Evolutionary conservation across 768 basidiomycete genomes (phyloP), one percentile per base, ranked within the genome.

Genomic region (Hortiboletus campestris): DNA sequence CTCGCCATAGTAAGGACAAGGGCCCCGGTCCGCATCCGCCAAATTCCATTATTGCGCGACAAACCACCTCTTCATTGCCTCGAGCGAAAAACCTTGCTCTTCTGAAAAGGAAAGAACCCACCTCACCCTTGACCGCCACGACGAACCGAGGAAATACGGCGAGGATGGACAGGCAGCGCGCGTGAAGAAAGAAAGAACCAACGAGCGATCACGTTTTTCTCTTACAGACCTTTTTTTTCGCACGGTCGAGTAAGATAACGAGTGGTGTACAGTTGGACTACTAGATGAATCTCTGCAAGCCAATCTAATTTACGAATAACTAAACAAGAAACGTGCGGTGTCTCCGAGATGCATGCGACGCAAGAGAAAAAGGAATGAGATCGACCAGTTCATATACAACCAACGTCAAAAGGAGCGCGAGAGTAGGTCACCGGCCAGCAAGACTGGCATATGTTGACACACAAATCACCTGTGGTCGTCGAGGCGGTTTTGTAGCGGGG

Each of bases 1-100:
- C 20, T 28, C 31, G 38, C 50, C 40, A 20, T 45, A 20, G 9
- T 31, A 39, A 22, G 11, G 29, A 35, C 25, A 10, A 7, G 28
- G 29, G 41, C 10, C 16, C 7, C 29, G 48, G 49, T 59, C 42
- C 51, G 40, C 53, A 35, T 45, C 22, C 32, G 45, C 62, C 59
- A 55, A 10, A 16, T 52, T 25, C 20, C 31, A 19, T 42, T 68
- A 57, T 69, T 59, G 63, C 61, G 60, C 35, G 68, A 59, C 59
- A 69, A 68, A 69, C 67, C 67, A 68, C 65, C 68, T 59, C 67
- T 54, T 67, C 63, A 20, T 54, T 52, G 59, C 67, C 68, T 67
- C 42, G 63, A 56, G 68, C 58, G 42, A 46, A 41, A 17, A 36
- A 9, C 4, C 6, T 6, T 36, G 55, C 63, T 48, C 67, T 63